These are phyloP conservation scores for Pichia nanzhaoensis DNA, from an alignment of 805 yeast genomes.

Conservation along the genomic window DNA sequence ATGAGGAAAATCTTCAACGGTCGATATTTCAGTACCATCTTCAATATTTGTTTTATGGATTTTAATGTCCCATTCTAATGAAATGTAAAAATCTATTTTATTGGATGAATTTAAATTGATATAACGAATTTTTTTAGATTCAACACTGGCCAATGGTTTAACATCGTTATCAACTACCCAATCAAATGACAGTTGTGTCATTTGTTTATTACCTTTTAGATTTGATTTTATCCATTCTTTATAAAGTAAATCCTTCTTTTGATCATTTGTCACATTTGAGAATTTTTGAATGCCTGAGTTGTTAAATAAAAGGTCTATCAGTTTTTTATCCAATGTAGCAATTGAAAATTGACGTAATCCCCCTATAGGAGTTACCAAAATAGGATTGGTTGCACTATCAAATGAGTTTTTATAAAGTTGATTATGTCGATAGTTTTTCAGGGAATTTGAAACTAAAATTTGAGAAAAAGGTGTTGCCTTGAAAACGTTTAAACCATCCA, in stretches of 20 bases:
- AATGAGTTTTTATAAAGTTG: too few relatives aligned
- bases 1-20: slow-evolving; percentile 35
- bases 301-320: slow-evolving; percentile 19
- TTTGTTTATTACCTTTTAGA: slow-evolving; percentile 25
- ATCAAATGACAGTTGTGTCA: slow-evolving; percentile 28
- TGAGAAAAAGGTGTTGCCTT: slow-evolving; percentile 14
- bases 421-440: slow-evolving; percentile 7
- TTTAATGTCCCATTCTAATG: slow-evolving; percentile 26
- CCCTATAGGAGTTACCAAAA: slow-evolving; percentile 36
- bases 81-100: slow-evolving; percentile 27
- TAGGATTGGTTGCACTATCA: slow-evolving; percentile 13
- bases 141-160: slow-evolving; percentile 24
- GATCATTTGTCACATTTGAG: slow-evolving; percentile 4
- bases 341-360: slow-evolving; percentile 36
- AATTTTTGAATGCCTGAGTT: not conserved
- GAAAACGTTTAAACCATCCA: slow-evolving; percentile 6
- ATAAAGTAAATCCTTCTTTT: slow-evolving; percentile 14
- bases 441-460: slow-evolving; percentile 17
- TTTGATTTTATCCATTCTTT: slow-evolving; percentile 20
- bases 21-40: slow-evolving; percentile 6
- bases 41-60: slow-evolving; percentile 6
- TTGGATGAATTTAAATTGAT: slow-evolving; percentile 15
- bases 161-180: slow-evolving; percentile 29
- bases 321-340: slow-evolving; percentile 20
- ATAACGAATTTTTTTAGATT: slow-evolving; percentile 24